phyloP scores from a whole-genome alignment of 1,284 basidiomycete genomes.

The Cryptococcus sp. region DNA sequence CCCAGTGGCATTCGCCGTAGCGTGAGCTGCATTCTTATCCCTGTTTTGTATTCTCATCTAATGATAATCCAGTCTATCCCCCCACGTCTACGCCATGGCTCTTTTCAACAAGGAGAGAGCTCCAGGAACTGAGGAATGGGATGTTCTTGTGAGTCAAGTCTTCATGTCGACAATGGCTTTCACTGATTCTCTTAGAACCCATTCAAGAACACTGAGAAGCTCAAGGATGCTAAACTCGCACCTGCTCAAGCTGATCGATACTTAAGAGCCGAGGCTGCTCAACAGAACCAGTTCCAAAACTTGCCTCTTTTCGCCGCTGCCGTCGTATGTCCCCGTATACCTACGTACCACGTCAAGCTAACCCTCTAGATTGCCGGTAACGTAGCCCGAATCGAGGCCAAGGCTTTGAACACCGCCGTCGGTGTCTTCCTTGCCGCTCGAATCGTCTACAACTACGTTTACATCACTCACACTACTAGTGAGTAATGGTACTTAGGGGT shows the following conservation, averaged over 20 bases:
- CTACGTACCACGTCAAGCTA: neutral
- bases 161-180: neutral
- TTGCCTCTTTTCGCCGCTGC: constrained; percentile 22
- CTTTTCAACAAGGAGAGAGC: constrained; percentile 22
- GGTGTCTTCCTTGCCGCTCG: constrained; percentile 14
- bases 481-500: neutral
- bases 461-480: constrained; percentile 13
- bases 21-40: constrained; percentile 8
- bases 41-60: neutral
- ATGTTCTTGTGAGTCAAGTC: neutral
- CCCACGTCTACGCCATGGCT: constrained; percentile 10
- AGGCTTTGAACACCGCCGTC: constrained; percentile 14
- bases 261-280: constrained; percentile 24
- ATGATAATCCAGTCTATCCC: neutral
- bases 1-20: constrained; percentile 17
- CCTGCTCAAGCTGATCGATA: constrained; percentile 5
- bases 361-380: constrained; percentile 18
- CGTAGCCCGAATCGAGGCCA: constrained; percentile 17
- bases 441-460: constrained; percentile 20
- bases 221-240: constrained; percentile 7
- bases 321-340: constrained; percentile 10
- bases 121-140: constrained; percentile 16
- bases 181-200: constrained; percentile 8
- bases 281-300: constrained; percentile 22
- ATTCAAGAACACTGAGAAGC: constrained; percentile 7